phyloP scores from a whole-genome alignment of 2,329 filamentous ascomycete species.

The Hypoxylon sp. region DNA sequence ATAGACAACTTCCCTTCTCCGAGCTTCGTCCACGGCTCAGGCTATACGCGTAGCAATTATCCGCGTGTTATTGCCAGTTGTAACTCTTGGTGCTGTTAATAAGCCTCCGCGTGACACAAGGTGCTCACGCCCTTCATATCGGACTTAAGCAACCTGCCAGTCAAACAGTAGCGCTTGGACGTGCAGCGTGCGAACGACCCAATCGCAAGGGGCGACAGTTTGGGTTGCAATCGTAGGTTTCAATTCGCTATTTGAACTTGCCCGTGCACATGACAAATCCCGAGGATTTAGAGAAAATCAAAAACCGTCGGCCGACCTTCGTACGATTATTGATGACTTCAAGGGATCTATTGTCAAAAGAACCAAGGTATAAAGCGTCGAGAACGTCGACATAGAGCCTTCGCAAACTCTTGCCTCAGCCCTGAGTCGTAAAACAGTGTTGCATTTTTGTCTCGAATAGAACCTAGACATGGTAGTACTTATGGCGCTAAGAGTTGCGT shows the following conservation, averaged over 20 bases:
- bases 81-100: conserved; percentile 34
- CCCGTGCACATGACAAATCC: conserved; percentile 40
- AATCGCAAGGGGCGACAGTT: conserved; percentile 28
- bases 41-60: conserved; percentile 31
- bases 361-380: conserved; percentile 22
- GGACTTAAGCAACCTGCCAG: conserved; percentile 33
- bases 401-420: conserved; percentile 41
- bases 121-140: conserved; percentile 32
- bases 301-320: conserved; percentile 40
- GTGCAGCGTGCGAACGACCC: conserved; percentile 15
- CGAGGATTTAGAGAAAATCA: conserved; percentile 35
- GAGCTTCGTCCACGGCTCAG: conserved; percentile 40
- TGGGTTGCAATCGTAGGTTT: conserved; percentile 39
- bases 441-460: conserved; percentile 21
- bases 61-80: conserved; percentile 44
- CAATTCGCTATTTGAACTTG: conserved; percentile 44
- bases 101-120: conserved; percentile 40
- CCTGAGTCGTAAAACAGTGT: conserved; percentile 11
- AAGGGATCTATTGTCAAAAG: conserved; percentile 35
- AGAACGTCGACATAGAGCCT: conserved; percentile 29
- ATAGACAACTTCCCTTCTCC: conserved; percentile 23
- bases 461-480: not conserved
- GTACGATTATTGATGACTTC: conserved; percentile 41
- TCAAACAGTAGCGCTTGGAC: conserved; percentile 24
- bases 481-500: conserved; percentile 33